Percentiles rank a stretch among this genome's conserved stretches.
Conservation (phyloP, 2,329 filamentous ascomycete species). For the Calonectria hawksworthii region DNA sequence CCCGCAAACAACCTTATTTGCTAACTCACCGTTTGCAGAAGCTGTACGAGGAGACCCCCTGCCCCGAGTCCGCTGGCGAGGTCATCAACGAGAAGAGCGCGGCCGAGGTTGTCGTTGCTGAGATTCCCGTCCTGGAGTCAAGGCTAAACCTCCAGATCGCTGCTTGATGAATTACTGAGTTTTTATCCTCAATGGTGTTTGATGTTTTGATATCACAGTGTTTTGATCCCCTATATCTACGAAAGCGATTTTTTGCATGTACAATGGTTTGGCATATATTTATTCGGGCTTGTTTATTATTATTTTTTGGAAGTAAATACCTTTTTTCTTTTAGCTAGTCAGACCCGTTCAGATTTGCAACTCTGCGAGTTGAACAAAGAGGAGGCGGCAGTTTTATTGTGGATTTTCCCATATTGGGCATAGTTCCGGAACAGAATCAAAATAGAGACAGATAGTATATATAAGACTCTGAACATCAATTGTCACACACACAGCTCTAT, state of each 20-base stretch:
- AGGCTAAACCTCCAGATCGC: not conserved
- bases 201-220: not conserved
- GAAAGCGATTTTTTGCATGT: not conserved
- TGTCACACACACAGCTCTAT: too few species aligned
- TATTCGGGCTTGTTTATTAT: not conserved
- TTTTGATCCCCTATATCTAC: not conserved
- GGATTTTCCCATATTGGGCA: not conserved
- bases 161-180: not conserved
- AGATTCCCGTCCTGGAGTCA: constrained; percentile 5
- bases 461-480: not conserved
- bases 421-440: not conserved
- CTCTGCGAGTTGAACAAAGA: not conserved
- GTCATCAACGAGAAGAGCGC: not conserved
- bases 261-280: constrained; percentile 1
- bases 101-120: not conserved
- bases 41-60: constrained; percentile 3
- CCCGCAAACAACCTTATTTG: not conserved
- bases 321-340: not conserved
- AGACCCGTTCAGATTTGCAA: not conserved
- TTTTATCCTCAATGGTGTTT: not conserved
- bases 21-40: not conserved
- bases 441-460: not conserved
- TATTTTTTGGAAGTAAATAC: not conserved
- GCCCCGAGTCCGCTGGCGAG: not conserved
- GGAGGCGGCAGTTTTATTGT: not conserved